Evolutionary conservation across 345 rosid species (phyloP).

Genomic region (Pistacia atlantica): DNA sequence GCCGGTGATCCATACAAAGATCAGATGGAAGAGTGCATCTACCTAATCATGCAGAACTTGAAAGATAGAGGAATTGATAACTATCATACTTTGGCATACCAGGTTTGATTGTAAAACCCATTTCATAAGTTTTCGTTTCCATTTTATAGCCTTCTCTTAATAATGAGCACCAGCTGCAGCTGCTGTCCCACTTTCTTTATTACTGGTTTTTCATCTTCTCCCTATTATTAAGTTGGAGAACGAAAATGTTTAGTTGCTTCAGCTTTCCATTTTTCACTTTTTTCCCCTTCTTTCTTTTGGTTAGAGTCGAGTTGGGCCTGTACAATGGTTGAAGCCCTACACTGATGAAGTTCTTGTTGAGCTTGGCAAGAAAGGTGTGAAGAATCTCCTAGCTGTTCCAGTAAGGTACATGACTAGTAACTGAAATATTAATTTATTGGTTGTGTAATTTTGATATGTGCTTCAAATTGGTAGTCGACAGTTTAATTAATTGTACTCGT

Average conservation of each 20-base stretch:
- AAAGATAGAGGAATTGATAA: slow-evolving; percentile 75
- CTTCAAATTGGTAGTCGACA: not conserved
- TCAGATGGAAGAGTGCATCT: slow-evolving; percentile 94
- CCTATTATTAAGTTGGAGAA: not conserved
- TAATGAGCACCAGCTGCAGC: not conserved
- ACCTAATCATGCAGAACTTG: slow-evolving; percentile 78
- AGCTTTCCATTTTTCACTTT: slow-evolving; percentile 1
- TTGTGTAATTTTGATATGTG: not conserved
- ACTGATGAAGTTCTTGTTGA: slow-evolving; percentile 91
- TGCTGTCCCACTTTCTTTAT: not conserved
- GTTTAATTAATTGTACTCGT: not conserved
- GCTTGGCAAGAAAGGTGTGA: slow-evolving; percentile 92
- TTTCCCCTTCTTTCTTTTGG: not conserved
- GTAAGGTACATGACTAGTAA: slow-evolving; percentile 56
- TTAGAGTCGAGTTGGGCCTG: slow-evolving; percentile 99
- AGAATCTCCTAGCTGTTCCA: slow-evolving; percentile 90
- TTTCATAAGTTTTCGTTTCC: slow-evolving; percentile 5
- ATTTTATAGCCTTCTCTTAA: not conserved
- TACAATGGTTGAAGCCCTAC: slow-evolving; percentile 93
- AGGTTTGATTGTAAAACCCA: slow-evolving; percentile 50
- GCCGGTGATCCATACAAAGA: slow-evolving; percentile 93
- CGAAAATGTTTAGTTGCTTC: not conserved
- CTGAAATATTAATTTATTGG: not conserved
- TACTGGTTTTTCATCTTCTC: not conserved
- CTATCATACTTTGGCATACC: slow-evolving; percentile 80